These are phyloP conservation scores for Sporormia fimetaria DNA, from an alignment of 495 filamentous ascomycete species.

Conservation along the genomic window DNA sequence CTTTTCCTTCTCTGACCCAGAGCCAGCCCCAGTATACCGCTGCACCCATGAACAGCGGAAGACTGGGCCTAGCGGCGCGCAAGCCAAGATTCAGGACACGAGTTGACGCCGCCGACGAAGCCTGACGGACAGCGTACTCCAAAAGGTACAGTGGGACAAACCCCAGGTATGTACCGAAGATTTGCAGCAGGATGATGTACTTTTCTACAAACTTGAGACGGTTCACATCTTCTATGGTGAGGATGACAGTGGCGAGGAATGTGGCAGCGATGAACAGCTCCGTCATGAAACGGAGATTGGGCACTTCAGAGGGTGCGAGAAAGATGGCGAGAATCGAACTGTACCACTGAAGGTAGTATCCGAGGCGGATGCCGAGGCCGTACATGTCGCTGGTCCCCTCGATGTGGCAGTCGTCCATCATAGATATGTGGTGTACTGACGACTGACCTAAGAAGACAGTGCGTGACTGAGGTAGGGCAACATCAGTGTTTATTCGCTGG, in stretches of 20 bases:
- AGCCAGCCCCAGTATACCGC: conserved; percentile 35
- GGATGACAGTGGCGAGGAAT: conserved; percentile 22
- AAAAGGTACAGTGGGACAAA: conserved; percentile 31
- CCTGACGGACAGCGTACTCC: too few relatives aligned
- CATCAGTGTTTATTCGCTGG: too few relatives aligned
- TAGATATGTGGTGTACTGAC: too few relatives aligned
- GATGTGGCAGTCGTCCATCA: conserved; percentile 18
- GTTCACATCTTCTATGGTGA: conserved; percentile 7
- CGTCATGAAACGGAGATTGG: conserved; percentile 12
- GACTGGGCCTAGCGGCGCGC: conserved; percentile 14
- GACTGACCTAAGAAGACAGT: too few relatives aligned
- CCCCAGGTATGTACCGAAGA: conserved; percentile 30
- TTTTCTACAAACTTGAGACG: conserved; percentile 15
- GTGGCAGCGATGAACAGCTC: conserved; percentile 19
- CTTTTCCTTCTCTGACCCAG: conserved; percentile 26
- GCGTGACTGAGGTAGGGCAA: too few relatives aligned
- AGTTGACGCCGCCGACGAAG: conserved; percentile 26
- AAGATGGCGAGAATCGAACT: conserved; percentile 22
- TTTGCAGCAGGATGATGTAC: conserved; percentile 33
- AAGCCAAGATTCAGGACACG: conserved; percentile 8
- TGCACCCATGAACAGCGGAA: conserved; percentile 26
- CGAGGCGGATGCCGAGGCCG: conserved; percentile 23
- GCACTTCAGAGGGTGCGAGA: conserved; percentile 20
- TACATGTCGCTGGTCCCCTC: conserved; percentile 22
- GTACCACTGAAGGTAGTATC: conserved; percentile 24